These are phyloP conservation scores for Paramicrosporidium saccamoebae DNA, from an alignment of 371 early-diverging fungal genomes.

Conservation along the genomic window DNA sequence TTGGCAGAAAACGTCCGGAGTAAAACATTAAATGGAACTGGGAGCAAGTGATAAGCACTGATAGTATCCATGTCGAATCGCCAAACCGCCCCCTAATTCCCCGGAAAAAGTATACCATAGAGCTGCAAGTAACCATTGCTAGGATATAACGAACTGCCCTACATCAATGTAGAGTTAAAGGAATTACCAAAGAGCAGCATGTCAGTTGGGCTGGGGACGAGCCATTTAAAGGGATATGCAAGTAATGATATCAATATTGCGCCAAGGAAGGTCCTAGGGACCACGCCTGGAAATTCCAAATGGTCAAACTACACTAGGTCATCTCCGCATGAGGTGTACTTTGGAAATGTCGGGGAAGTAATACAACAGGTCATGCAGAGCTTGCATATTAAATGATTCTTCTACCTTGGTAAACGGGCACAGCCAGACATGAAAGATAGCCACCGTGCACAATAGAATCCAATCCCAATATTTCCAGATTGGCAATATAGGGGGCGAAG, in stretches of 20 bases:
- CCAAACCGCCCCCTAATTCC: constrained; percentile 19
- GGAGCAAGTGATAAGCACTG: constrained; percentile 15
- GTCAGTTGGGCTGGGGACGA: constrained; percentile 1
- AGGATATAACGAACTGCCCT: constrained; percentile 9
- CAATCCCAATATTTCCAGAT: too few relatives aligned
- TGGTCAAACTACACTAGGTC: constrained; percentile 21
- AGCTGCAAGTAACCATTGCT: constrained; percentile 4
- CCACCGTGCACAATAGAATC: too few relatives aligned
- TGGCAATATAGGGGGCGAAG: too few relatives aligned
- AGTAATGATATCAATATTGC: constrained; percentile 13
- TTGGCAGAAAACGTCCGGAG: constrained; percentile 51
- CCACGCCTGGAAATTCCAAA: constrained; percentile 58
- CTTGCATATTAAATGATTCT: constrained; percentile 76
- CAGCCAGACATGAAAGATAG: constrained; percentile 8
- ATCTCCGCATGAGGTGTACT: constrained; percentile 1
- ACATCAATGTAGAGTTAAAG: constrained; percentile 9
- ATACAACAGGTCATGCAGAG: constrained; percentile 45
- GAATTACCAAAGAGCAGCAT: constrained; percentile 8
- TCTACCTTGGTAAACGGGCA: constrained; percentile 77
- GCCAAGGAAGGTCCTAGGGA: constrained; percentile 64
- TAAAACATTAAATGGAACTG: constrained; percentile 70
- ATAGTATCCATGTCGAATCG: constrained; percentile 11
- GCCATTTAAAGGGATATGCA: constrained; percentile 3
- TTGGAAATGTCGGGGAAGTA: constrained; percentile 4
- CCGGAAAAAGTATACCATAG: too few relatives aligned